Evolutionary conservation across 2,329 filamentous ascomycete genomes (phyloP).

Genomic region (Onygenales sp.): DNA sequence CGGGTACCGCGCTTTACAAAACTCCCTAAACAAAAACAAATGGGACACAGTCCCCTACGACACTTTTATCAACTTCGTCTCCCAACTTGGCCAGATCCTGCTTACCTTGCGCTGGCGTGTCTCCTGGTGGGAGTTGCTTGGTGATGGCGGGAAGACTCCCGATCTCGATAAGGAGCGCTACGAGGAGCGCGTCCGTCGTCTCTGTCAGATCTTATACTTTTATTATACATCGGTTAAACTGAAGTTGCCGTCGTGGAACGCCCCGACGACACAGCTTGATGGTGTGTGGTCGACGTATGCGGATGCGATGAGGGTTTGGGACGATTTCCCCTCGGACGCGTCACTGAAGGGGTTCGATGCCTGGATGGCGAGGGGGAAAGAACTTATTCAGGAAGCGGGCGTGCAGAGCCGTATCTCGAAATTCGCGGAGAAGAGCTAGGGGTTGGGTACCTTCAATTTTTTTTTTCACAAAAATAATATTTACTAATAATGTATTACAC

Average conservation of each 20-base stretch:
- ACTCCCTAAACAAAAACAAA: slow-evolving; percentile 36
- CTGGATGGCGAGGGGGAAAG: slow-evolving; percentile 32
- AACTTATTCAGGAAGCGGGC: slow-evolving; percentile 32
- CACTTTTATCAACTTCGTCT: slow-evolving; percentile 30
- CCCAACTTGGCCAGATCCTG: slow-evolving; percentile 31
- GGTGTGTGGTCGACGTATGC: slow-evolving; percentile 33
- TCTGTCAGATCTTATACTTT: slow-evolving; percentile 37
- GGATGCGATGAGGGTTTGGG: slow-evolving; percentile 32
- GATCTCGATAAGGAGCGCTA: slow-evolving; percentile 26
- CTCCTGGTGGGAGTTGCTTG: slow-evolving; percentile 36
- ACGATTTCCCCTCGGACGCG: slow-evolving; percentile 33
- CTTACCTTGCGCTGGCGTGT: slow-evolving; percentile 36
- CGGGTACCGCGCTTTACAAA: slow-evolving; percentile 35
- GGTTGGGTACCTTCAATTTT: neutral
- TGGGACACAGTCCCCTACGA: slow-evolving; percentile 35
- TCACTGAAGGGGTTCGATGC: slow-evolving; percentile 28
- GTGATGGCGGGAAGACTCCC: slow-evolving; percentile 29
- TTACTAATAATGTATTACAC: too few relatives aligned
- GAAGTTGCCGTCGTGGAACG: slow-evolving; percentile 32
- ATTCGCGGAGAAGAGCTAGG: neutral
- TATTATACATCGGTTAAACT: slow-evolving; percentile 36
- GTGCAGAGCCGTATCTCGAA: slow-evolving; percentile 19
- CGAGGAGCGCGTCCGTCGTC: slow-evolving; percentile 29
- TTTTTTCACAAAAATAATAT: neutral
- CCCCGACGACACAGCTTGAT: slow-evolving; percentile 24